These are phyloP conservation scores for Phytophthora cajani DNA, from an alignment of 352 stramenopile genomes.

Conservation along the genomic window DNA sequence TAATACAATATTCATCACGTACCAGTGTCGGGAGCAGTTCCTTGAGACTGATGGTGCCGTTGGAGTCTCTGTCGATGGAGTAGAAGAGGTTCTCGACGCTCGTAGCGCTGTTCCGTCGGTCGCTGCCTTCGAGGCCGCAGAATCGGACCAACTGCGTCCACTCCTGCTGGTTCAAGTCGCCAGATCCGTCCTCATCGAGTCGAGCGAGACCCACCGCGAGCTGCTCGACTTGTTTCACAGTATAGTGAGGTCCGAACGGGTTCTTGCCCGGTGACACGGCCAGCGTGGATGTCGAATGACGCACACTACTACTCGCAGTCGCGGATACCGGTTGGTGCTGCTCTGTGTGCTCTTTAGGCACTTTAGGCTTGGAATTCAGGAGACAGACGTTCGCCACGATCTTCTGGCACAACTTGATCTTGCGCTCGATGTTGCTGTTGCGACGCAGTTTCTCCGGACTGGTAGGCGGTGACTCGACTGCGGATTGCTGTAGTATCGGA, in stretches of 20 bases:
- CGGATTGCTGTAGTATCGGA: conserved; percentile 14
- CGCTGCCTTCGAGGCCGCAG: conserved; percentile 26
- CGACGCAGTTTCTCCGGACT: conserved; percentile 27
- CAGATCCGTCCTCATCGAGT: conserved; percentile 64
- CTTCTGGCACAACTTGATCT: conserved; percentile 62
- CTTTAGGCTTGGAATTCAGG: conserved; percentile 25
- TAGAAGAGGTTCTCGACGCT: conserved; percentile 57
- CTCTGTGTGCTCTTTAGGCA: conserved; percentile 16
- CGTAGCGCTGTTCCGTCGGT: conserved; percentile 27
- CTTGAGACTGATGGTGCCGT: conserved; percentile 55
- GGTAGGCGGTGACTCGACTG: neutral
- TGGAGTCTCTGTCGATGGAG: conserved; percentile 56
- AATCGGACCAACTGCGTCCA: conserved; percentile 59
- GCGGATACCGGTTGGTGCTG: conserved; percentile 14
- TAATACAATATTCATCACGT: conserved; percentile 25
- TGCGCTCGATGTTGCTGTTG: conserved; percentile 62
- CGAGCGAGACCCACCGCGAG: conserved; percentile 54
- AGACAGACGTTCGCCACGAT: conserved; percentile 38
- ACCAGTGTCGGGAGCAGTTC: conserved; percentile 64
- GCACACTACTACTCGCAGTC: neutral
- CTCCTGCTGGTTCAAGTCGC: conserved; percentile 61
- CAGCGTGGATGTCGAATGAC: conserved; percentile 4
- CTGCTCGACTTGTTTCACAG: conserved; percentile 62
- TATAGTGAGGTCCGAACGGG: conserved; percentile 67
- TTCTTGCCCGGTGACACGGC: conserved; percentile 32